Evolutionary conservation across 2,329 filamentous ascomycete species (phyloP).

Genomic region (Lasiodiplodia theobromae): DNA sequence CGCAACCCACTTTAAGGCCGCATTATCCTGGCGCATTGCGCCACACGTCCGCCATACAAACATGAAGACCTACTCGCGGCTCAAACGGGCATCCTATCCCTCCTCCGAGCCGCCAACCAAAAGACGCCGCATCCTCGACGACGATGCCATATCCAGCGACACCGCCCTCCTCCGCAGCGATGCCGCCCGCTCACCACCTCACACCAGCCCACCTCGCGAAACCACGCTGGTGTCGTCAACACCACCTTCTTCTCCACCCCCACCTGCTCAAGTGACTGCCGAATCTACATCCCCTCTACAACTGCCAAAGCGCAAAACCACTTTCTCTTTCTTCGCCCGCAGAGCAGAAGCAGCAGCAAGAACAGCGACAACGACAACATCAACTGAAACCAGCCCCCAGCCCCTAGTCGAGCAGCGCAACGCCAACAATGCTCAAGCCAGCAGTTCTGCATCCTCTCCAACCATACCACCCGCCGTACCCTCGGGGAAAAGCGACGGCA

Average conservation of each 20-base stretch:
- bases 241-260: conserved; percentile 52
- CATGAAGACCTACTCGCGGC: conserved; percentile 47
- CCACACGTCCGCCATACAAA: conserved; percentile 8
- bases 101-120: conserved; percentile 45
- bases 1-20: conserved; percentile 8
- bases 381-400: neutral
- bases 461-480: neutral
- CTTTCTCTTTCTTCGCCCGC: conserved; percentile 51
- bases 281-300: conserved; percentile 51
- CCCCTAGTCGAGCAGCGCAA: neutral
- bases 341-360: conserved; percentile 40
- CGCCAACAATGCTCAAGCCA: neutral
- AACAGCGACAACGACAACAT: neutral
- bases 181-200: conserved; percentile 29
- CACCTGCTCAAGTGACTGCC: conserved; percentile 50
- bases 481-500: neutral
- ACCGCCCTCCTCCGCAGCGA: neutral
- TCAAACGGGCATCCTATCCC: conserved; percentile 39
- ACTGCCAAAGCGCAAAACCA: conserved; percentile 53
- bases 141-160: neutral
- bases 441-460: neutral
- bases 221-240: conserved; percentile 7
- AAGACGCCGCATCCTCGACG: conserved; percentile 42
- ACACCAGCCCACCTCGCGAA: conserved; percentile 38
- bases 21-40: neutral